Conservation (phyloP, 257 asterid species). For the Rauvolfia tetraphylla region DNA sequence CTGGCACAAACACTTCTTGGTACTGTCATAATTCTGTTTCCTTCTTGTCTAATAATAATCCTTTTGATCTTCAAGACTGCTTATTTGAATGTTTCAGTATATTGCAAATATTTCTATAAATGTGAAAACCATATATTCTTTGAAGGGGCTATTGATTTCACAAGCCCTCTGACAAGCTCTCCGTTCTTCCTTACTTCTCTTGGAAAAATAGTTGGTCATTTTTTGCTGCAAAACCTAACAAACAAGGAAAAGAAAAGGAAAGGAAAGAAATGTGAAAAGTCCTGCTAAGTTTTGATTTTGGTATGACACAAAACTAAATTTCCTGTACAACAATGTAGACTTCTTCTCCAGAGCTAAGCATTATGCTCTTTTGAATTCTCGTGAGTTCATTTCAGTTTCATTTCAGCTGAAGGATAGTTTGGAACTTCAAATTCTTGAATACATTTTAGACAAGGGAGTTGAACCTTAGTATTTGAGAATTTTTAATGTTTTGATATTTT, state of each 20-base stretch:
- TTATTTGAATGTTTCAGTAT: background rate
- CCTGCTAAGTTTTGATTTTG: background rate
- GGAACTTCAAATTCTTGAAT: conserved; percentile 1
- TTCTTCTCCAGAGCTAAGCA: background rate
- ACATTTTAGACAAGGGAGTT: background rate
- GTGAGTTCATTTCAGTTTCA: background rate
- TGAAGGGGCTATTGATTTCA: background rate
- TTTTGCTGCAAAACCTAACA: background rate
- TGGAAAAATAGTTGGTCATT: background rate
- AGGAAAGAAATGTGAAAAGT: too few species aligned
- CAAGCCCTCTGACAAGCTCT: background rate
- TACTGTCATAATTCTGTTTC: conserved; percentile 24
- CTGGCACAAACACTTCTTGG: conserved; percentile 86
- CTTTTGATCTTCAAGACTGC: background rate
- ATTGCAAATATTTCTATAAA: background rate
- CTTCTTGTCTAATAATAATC: background rate
- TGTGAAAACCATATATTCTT: background rate
- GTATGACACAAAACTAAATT: background rate
- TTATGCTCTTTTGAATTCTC: background rate
- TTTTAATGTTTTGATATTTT: background rate
- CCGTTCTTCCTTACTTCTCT: background rate
- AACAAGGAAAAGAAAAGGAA: background rate
- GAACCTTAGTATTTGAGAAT: too few species aligned
- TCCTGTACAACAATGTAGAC: too few species aligned
- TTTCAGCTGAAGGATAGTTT: background rate